Base-by-base conservation (phyloP, 768 basidiomycete genomes). In the Imleria badia region DNA sequence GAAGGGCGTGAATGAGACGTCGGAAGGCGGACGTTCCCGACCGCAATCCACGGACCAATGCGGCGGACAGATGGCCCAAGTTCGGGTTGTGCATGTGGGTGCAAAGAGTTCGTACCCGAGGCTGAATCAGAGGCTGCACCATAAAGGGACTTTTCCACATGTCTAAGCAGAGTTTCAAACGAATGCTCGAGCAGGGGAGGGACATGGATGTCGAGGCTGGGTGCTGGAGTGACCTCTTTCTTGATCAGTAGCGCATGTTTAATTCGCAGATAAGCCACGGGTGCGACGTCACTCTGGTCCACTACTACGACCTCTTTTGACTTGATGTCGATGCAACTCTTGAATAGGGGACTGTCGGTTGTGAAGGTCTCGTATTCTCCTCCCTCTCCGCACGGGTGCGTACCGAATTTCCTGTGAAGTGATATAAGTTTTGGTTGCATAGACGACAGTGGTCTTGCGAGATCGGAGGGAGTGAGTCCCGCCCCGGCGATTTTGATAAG, bases 331-430 rank as follows among this genome's bases (percentile, higher is more conserved):
- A 99, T 87, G 11, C 80, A 77, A 36, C 80, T 79, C 60, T 91
- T 91, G 81, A 95, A 98, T 13, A 96, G 65, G 0, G 95, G 91
- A 56, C 89, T 90, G 60, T 97, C 91, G 13, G 94, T 75, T 1
- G 96, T 98, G 53, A 98, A 75, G 0, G 88, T 91, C 68, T 99
- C 97, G 71, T 98, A 99, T 73, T 99, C 97, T 3, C 97, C 97
- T 2, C 97, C 97, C 73, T 99, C 97, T 11, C 97, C 97, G 58
- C 96, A 98, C 2, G 96, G 81, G 66, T 99, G 97, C 1, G 89
- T 86, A 5, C 94, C 94, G 63, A 94, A 99, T 26, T 83, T 72
- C 11, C 72, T 66, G 67, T 95, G 92, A 62, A 99, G 78, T 61
- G 82, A 86, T 15, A 75, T 60, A 22, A 99, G 74, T 7, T 82